Evolutionary conservation across 164 flowering plant species (phyloP).

Genomic region (Vitis amurensis): DNA sequence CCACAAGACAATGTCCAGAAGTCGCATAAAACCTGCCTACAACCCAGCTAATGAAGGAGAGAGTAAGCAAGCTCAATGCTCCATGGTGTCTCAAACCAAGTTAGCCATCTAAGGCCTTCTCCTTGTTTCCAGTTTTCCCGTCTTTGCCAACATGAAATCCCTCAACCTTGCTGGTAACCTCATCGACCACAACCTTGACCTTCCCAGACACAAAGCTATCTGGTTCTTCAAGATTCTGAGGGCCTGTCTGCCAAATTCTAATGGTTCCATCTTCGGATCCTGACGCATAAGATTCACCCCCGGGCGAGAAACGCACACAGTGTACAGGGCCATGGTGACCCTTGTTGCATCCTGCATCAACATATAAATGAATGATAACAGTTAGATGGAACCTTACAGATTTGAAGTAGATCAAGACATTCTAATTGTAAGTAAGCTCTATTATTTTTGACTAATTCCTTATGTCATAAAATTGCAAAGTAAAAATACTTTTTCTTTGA

Average conservation of each 20-base stretch:
- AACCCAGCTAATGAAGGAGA: too few species aligned
- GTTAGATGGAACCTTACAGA: too few species aligned
- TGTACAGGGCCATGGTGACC: constrained; percentile 99
- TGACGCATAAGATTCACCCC: constrained; percentile 96
- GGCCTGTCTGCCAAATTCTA: constrained; percentile 92
- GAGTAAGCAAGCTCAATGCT: too few species aligned
- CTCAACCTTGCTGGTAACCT: constrained; percentile 61
- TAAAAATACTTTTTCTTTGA: too few species aligned
- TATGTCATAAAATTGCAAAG: too few species aligned
- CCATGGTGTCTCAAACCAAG: too few species aligned
- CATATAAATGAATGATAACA: too few species aligned
- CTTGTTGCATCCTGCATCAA: constrained; percentile 83
- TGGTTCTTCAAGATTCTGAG: constrained; percentile 42
- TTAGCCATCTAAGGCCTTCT: constrained; percentile 15
- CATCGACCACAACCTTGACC: constrained; percentile 54
- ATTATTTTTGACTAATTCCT: too few species aligned
- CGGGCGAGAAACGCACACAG: constrained; percentile 89
- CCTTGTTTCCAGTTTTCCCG: constrained; percentile 43
- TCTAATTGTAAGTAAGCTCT: too few species aligned
- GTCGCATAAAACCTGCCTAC: too few species aligned
- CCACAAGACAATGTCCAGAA: too few species aligned
- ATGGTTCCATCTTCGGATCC: constrained; percentile 99
- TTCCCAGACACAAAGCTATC: constrained; percentile 37
- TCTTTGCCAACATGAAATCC: constrained; percentile 58
- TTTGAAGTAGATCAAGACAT: too few species aligned